Evolutionary conservation across 2,329 filamentous ascomycete species (phyloP), one percentile per base, ranked within the genome.

Genomic region (Pseudomassariella vexata): DNA sequence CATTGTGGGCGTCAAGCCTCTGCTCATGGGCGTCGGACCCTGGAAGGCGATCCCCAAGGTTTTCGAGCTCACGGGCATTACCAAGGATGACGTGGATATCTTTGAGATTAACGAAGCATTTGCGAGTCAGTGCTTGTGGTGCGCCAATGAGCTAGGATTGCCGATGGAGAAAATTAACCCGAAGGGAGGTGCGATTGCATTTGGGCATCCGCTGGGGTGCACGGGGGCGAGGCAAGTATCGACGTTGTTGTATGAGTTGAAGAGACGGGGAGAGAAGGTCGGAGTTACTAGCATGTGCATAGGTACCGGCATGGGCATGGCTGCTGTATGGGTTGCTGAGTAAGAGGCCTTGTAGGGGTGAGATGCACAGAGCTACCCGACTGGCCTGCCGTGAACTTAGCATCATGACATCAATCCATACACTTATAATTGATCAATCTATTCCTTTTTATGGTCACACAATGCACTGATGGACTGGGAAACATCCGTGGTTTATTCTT

Each of bases 101-200:
- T 96, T 77, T 54, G 92, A 98, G 76, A 95, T 98, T 73, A 98
- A 98, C 70, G 92, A 98, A 75, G 92, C 92, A 1, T 98, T 98
- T 60, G 92, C 92, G 19, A 85, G 79, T 42, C 90, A 96, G 73
- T 95, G 87, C 62, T 62, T 96, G 45, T 96, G 85, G 84, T 95
- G 88, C 61, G 78, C 85, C 42, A 85, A 92, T 52, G 81, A 95
- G 69, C 76, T 98, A 15, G 82, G 82, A 26, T 65, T 98, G 18
- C 84, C 87, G 32, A 56, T 71, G 39, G 81, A 85, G 45, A 96
- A 95, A 76, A 79, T 98, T 55, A 96, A 96, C 68, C 90, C 90
- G 50, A 95, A 95, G 74, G 92, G 90, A 45, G 90, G 90, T 42
- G 89, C 89, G 20, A 95, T 95, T 59, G 90, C 90, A 9, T 95